Evolutionary conservation across 2,329 filamentous ascomycete genomes (phyloP), one percentile per base, ranked within the genome.

Genomic region (Sclerotinia sclerotiorum): DNA sequence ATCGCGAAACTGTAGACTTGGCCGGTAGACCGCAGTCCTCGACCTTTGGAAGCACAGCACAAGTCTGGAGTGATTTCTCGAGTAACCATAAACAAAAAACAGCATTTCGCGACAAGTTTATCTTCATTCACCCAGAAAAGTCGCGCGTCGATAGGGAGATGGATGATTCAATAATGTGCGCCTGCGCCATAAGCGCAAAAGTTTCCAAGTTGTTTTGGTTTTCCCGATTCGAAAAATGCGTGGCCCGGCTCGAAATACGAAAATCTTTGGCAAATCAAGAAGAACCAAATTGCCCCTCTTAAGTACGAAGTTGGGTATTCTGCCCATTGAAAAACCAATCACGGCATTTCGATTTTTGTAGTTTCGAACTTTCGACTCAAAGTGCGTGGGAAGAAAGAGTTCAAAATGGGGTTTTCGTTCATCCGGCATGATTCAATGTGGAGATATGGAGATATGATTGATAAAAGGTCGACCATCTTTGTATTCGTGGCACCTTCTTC

Each of bases 131-230:
- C 29, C 44, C 48, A 48, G 51, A 64, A 65, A 68, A 49, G 57
- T 64, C 66, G 65, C 58, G 54, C 64, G 68, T 55, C 70, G 73
- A 73, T 72, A 74, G 72, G 70, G 60, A 60, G 35, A 27, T 57
- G 65, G 68, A 55, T 17, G 8, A 35, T 55, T 44, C 49, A 55
- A 65, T 70, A 69, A 69, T 72, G 69, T 71, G 70, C 66, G 70
- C 61, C 49, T 71, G 72, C 72, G 73, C 71, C 71, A 72, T 73
- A 70, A 72, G 72, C 74, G 71, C 71, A 74, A 65, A 70, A 70
- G 48, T 61, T 70, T 69, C 56, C 69, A 68, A 54, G 64, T 69
- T 67, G 51, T 64, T 54, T 64, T 52, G 70, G 68, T 61, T 71
- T 66, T 42, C 39, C 70, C 70, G 73, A 74, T 74, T 74, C 70